Conservation (phyloP, 2,329 filamentous ascomycete species). For the Juglanconis sp. region DNA sequence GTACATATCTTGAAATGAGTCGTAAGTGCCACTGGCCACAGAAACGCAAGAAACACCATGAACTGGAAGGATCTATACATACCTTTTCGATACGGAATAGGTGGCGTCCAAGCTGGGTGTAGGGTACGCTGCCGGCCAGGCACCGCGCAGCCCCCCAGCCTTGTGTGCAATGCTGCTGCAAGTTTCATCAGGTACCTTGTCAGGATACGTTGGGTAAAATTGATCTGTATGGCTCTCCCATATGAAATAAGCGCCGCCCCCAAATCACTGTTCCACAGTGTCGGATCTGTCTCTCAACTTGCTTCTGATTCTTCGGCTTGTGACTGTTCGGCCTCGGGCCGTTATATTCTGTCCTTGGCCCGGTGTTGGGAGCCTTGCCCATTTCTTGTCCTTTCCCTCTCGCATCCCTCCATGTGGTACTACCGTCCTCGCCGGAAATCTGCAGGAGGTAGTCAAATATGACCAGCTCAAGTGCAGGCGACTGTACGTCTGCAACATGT, state of each 20-base stretch:
- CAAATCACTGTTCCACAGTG: neutral
- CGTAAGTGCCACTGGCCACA: no score
- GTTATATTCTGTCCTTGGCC: slow-evolving; percentile 1
- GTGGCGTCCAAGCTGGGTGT: no score
- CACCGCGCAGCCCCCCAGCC: neutral
- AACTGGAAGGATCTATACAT: no score
- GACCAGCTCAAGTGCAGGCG: slow-evolving; percentile 13
- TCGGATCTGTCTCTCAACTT: slow-evolving; percentile 2
- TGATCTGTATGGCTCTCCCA: neutral
- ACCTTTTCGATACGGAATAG: no score
- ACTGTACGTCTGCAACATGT: slow-evolving; percentile 22
- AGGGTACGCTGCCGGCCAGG: neutral
- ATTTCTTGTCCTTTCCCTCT: neutral
- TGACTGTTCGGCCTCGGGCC: slow-evolving; percentile 1
- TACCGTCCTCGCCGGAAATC: neutral
- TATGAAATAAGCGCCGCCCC: neutral
- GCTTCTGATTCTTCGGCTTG: neutral
- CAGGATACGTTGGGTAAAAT: neutral
- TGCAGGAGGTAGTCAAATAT: slow-evolving; percentile 13
- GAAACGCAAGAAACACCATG: no score
- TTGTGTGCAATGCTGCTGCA: neutral
- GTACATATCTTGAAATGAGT: no score
- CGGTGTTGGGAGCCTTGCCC: neutral
- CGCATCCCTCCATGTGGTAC: neutral
- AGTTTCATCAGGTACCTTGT: neutral